These are phyloP conservation scores for Eimeria tenella DNA, from an alignment of 169 alveolate species.

Conservation along the genomic window DNA sequence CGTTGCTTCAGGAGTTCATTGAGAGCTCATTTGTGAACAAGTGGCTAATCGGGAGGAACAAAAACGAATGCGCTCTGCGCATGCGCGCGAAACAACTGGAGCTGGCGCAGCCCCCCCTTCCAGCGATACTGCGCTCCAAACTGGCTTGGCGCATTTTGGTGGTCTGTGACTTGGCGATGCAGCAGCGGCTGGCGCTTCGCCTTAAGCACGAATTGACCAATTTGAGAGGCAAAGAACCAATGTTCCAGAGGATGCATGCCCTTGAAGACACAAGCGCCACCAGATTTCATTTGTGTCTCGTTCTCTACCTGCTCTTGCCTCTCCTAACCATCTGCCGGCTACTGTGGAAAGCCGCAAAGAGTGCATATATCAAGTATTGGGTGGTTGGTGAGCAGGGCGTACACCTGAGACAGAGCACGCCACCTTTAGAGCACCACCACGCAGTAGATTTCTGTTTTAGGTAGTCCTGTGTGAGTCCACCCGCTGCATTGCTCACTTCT, in stretches of 20 bases:
- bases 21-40: not conserved
- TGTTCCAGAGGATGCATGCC: not conserved
- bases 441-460: too few species aligned
- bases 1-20: slow-evolving; percentile 9
- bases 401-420: not conserved
- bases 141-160: not conserved
- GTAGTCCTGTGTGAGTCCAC: too few species aligned
- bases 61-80: not conserved
- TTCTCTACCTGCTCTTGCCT: not conserved
- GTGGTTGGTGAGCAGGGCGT: slow-evolving; percentile 6
- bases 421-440: not conserved
- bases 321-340: not conserved
- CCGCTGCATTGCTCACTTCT: too few species aligned
- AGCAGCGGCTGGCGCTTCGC: slow-evolving; percentile 7
- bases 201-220: not conserved
- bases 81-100: slow-evolving; percentile 1
- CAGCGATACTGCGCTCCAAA: not conserved
- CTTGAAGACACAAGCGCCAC: slow-evolving; percentile 34
- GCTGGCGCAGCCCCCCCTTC: not conserved
- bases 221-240: not conserved
- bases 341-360: not conserved
- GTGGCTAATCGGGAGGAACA: slow-evolving; percentile 9
- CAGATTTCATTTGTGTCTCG: not conserved
- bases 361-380: not conserved
- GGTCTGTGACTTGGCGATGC: slow-evolving; percentile 26